Base-by-base conservation (phyloP, 2,329 filamentous ascomycete species). In the Madurella mycetomatis region DNA sequence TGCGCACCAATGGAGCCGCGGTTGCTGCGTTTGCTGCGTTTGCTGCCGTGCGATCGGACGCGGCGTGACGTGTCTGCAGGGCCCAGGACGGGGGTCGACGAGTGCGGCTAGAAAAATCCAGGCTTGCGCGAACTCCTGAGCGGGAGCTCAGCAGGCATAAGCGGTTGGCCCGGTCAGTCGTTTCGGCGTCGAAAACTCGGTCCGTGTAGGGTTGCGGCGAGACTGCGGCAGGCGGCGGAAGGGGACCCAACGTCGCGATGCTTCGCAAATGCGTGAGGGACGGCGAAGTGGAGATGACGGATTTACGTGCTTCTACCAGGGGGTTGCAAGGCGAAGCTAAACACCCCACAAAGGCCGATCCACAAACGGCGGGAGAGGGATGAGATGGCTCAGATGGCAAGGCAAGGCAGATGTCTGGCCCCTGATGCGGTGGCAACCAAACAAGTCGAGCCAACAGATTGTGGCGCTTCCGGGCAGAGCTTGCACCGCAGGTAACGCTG, bases 1-100 rank as follows among this genome's bases (percentile, higher is more conserved):
- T 49, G 53, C 57, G 57, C 58, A 64, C 61, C 57, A 59, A 59
- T 57, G 50, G 49, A 16, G 37, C 43, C n/a, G 44, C 9, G 32
- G 16, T 19, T 51, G 48, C 31, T 46, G 50, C 45, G 54, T 41
- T 32, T 49, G 48, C 31, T 46, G 50, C 45, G 54, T 41, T 32
- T 49, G 47, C 41, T 49, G 55, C 48, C 41, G 49, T 18, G 54
- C 55, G 55, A 45, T 51, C 19, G 34, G 32, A 30, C 9, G 54
- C 18, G 31, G 50, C 31, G 34, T 47, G 52, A 19, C 54, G 50
- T 52, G 57, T 34, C 41, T 12, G 47, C 47, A 51, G 37, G 30
- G 18, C 17, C n/a, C 17, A 11, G 25, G 32, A 32, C 41, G 11
- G 34, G 37, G 17, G 8, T 34, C 25, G 40, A 41, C n/a, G 11